Evolutionary conservation across 495 filamentous ascomycete species (phyloP).

Genomic region (Hypoxylon trugodes): DNA sequence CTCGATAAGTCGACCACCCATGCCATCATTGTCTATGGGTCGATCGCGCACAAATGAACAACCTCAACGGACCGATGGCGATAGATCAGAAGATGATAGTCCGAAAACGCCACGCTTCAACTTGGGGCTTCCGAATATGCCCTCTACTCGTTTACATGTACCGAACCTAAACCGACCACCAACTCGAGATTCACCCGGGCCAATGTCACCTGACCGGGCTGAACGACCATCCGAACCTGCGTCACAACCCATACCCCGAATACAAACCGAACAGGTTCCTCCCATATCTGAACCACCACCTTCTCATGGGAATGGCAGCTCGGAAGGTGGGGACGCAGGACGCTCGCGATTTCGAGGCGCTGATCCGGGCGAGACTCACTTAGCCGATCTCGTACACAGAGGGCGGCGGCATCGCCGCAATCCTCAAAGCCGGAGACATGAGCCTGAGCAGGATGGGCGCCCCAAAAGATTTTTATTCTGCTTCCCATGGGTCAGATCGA

Average conservation of each 20-base stretch:
- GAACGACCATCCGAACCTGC: conserved; percentile 4
- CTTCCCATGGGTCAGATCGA: conserved; percentile 62
- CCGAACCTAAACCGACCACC: conserved; percentile 50
- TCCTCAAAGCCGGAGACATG: conserved; percentile 33
- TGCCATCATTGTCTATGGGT: conserved; percentile 47
- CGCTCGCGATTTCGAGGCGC: conserved; percentile 46
- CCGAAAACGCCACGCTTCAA: conserved; percentile 55
- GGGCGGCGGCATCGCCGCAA: conserved; percentile 36
- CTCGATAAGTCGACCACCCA: conserved; percentile 37
- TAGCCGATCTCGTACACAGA: conserved; percentile 44
- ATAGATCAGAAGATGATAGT: conserved; percentile 38
- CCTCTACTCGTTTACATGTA: conserved; percentile 51
- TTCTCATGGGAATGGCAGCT: conserved; percentile 5
- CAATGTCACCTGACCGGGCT: conserved; percentile 39
- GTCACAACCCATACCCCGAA: not conserved
- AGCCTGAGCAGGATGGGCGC: conserved; percentile 25
- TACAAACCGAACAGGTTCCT: conserved; percentile 6
- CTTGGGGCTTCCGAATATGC: conserved; percentile 47
- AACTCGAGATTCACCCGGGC: conserved; percentile 46
- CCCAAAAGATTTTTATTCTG: conserved; percentile 58
- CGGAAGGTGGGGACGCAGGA: not conserved
- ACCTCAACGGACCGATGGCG: conserved; percentile 42
- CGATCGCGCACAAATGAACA: conserved; percentile 39
- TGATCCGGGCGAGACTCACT: conserved; percentile 46
- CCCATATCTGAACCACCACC: conserved; percentile 29